Evolutionary conservation across 208 protist genomes (phyloP), one percentile per base, ranked within the genome.

Genomic region (Leishmania tarentolae): DNA sequence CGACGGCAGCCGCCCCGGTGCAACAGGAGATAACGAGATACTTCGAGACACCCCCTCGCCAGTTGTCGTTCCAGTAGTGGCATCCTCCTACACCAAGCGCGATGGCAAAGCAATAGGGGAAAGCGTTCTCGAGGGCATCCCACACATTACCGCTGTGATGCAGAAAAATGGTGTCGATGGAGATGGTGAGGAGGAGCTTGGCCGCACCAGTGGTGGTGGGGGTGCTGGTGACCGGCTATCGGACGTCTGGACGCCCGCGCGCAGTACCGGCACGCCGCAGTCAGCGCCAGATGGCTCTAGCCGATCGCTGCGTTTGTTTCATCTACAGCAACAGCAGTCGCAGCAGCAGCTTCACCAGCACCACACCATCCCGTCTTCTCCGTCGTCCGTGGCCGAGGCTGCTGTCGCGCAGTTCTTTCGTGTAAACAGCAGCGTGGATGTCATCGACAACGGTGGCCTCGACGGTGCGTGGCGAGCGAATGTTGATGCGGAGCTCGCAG

Each of bases 401-500:
- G 76, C 70, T 7, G 57, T 80, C 7, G 69, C 69, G 31, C 47
- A 71, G 52, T 65, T 84, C 21, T 65, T 84, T 61, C 69, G 81
- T 50, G 57, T 3, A 9, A 77, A 40, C 81, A 76, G 71, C 76
- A 61, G 73, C 13, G 35, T 3, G 1, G 57, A 44, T 52, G 42
- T 19, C 71, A 40, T 52, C n/a, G 31, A 69, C 56, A 69, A 50
- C 71, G 79, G 53, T 31, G 76, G 37, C 31, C 68, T 80, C 57
- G 81, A 80, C 8, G 50, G 68, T 3, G 81, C 81, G 57, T 80
- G 81, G 75, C 75, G 81, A 11, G 21, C 73, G 44, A 80, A 50
- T 72, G 81, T 84, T 42, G 81, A 84, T 31, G 76, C 81, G 37
- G 81, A 84, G 47, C 57, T 84, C 7, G 61, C 71, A 24, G 81